Base-by-base conservation (phyloP, 179 eudicot species). In the Camellia oleifera region DNA sequence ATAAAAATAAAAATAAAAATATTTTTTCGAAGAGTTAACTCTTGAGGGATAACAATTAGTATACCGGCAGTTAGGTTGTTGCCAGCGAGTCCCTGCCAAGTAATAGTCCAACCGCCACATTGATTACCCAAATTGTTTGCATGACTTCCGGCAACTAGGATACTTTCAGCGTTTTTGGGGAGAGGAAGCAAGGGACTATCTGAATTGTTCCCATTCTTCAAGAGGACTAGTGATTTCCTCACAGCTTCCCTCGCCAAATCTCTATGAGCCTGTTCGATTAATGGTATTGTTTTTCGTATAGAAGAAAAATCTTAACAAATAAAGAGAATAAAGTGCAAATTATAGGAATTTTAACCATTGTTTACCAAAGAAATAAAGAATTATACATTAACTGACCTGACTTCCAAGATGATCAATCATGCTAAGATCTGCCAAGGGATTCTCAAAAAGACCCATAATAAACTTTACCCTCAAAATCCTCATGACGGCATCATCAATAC, bases 401-500 rank as follows among this genome's bases (percentile, higher is more conserved):
- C 86, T 88, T 69, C 93, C 93, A 0, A 90, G 87, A 74, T 90
- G 82, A 58, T 84, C 26, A 75, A 74, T 71, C 32, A 87, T 69
- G 79, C 92, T 88, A 42, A 79, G 81, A 83, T 91, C 94, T 23
- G 92, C 94, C 69, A 89, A 50, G 45, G 94, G 92, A 78, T 88
- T 80, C 88, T 91, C 94, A 77, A 91, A 91, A n/a, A 91, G 82
- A 72, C 92, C 91, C 92, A 89, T 81, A 58, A 80, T 83, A 65
- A 91, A 89, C 50, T 91, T 91, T 17, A 91, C 94, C n/a, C 92
- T 75, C 42, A 91, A 76, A 72, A 91, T 90, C 78, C 93, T 86
- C 44, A 72, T 81, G 4, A 90, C 93, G n/a, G 93, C 93, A 81
- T 90, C 93, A 54, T 89, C 90, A 53, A 89, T 91, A 79, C 94